Percentiles rank a stretch among this genome's conserved stretches.
These are phyloP conservation scores for Flagelloscypha sp. DNA, from an alignment of 768 basidiomycete species.

Conservation along the genomic window DNA sequence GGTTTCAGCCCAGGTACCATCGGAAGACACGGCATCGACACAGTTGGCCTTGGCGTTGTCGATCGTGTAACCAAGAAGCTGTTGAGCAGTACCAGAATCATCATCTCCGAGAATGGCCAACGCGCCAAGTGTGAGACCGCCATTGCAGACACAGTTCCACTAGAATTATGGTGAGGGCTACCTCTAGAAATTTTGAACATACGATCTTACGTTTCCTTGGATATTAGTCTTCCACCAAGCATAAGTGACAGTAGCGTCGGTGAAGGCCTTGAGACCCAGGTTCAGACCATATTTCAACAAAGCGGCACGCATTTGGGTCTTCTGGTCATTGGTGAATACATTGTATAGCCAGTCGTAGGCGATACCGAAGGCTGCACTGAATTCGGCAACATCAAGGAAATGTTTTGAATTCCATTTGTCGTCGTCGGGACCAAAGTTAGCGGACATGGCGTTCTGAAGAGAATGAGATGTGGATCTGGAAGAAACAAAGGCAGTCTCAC, in stretches of 20 bases:
- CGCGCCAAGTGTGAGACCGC: conserved; percentile 48
- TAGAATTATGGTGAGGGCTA: no score
- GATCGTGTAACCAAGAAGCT: conserved; percentile 35
- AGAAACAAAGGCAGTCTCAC: conserved; percentile 21
- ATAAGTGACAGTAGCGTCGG: conserved; percentile 16
- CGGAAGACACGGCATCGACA: conserved; percentile 24
- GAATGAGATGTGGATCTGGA: conserved; percentile 8
- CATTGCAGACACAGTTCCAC: conserved; percentile 61
- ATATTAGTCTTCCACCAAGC: conserved; percentile 43
- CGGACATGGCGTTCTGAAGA: no score
- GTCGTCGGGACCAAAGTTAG: conserved; percentile 33
- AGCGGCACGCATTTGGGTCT: conserved; percentile 33
- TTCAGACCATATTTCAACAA: conserved; percentile 46
- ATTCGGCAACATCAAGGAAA: conserved; percentile 51
- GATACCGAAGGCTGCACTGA: conserved; percentile 49
- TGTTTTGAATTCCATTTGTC: conserved; percentile 49
- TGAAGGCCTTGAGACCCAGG: conserved; percentile 27
- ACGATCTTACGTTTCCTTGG: conserved; percentile 53
- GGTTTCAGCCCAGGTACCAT: conserved; percentile 57
- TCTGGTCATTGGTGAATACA: conserved; percentile 41
- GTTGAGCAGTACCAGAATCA: conserved; percentile 34
- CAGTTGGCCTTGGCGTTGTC: conserved; percentile 43
- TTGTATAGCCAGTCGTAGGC: conserved; percentile 65
- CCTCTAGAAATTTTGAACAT: no score
- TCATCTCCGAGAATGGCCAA: conserved; percentile 50